Conservation (phyloP, 2,329 filamentous ascomycete species). For the Cladophialophora chaetospira region DNA sequence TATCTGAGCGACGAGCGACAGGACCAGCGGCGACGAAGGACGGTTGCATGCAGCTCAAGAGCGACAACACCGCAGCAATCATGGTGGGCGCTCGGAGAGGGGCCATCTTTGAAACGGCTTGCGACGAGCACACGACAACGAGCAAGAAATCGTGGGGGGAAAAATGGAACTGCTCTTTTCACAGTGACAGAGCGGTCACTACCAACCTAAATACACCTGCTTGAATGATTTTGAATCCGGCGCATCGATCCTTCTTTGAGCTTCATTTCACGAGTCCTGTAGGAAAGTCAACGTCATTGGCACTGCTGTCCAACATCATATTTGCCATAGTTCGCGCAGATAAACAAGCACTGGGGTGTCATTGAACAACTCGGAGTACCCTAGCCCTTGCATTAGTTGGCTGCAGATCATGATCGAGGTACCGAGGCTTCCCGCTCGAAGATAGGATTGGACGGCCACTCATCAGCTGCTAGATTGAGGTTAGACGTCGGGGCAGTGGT, state of each 20-base stretch:
- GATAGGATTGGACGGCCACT: slow-evolving; percentile 12
- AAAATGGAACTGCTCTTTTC: neutral
- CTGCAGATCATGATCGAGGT: neutral
- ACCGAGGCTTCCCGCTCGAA: neutral
- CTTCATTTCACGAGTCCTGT: neutral
- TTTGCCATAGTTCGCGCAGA: slow-evolving; percentile 15
- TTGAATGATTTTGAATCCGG: neutral
- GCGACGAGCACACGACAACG: neutral
- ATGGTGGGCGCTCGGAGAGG: slow-evolving; percentile 8
- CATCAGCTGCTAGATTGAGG: slow-evolving; percentile 21
- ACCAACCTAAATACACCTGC: neutral
- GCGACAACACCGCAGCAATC: slow-evolving; percentile 11
- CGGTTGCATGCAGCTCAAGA: slow-evolving; percentile 23
- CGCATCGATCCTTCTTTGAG: neutral
- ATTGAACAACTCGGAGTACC: slow-evolving; percentile 4
- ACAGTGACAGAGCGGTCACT: neutral
- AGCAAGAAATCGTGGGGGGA: neutral
- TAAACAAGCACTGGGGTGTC: slow-evolving; percentile 11
- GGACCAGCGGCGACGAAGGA: slow-evolving; percentile 19
- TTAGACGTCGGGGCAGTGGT: slow-evolving; percentile 3
- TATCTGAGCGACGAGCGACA: slow-evolving; percentile 41
- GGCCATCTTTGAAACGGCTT: slow-evolving; percentile 7
- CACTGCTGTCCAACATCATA: slow-evolving; percentile 4
- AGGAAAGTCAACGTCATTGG: neutral
- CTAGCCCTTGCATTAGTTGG: slow-evolving; percentile 20